Base-by-base conservation (phyloP, 176 grass and related monocot species). In the Hsuehochloa calcarea region DNA sequence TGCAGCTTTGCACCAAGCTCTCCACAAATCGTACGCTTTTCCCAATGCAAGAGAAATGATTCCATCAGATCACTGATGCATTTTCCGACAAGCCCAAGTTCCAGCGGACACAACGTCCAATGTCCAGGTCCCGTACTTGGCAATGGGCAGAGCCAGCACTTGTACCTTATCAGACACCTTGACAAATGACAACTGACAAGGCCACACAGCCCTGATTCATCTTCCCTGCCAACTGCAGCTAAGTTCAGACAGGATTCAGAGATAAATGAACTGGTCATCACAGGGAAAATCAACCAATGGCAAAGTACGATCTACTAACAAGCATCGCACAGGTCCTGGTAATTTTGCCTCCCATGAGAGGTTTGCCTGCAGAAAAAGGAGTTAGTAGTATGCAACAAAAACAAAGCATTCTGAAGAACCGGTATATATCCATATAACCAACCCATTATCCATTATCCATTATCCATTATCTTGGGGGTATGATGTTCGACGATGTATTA, bases 351-450 rank as follows among this genome's bases (percentile, higher is more conserved):
- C 13, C 8, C 49, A 81, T 19, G 15, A 58, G 1, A 22, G 15
- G 16, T 43, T 52, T 51, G 2, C 79, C 68, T 60, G 56, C 23
- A 63, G 10, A 63, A 62, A 54, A 44, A 45, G 1, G 19, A 16
- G 5, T 13, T 25, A 41, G 19, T 6, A 82, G 5, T 17, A 64
- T 16, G 39, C 29, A 70, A n/a, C 67, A 64, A 74, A 74, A 87
- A 66, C 35, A 50, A 81, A 74, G 7, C 56, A 81, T 74, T 55
- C 77, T 66, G 65, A 50, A 45, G 58, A 17, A 39, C 22, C n/a
- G 1, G 1, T 13, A 75, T 83, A 74, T 79, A 54, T 72, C 84
- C 80, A 87, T 87, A 83, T 67, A 90, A 79, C 80, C 69, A 89
- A 74, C 68, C n/a, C n/a, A n/a, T n/a, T n/a, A n/a, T n/a, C n/a